These are phyloP conservation scores for Blastomyces parvus DNA, from an alignment of 2,329 filamentous ascomycete genomes.

Conservation along the genomic window DNA sequence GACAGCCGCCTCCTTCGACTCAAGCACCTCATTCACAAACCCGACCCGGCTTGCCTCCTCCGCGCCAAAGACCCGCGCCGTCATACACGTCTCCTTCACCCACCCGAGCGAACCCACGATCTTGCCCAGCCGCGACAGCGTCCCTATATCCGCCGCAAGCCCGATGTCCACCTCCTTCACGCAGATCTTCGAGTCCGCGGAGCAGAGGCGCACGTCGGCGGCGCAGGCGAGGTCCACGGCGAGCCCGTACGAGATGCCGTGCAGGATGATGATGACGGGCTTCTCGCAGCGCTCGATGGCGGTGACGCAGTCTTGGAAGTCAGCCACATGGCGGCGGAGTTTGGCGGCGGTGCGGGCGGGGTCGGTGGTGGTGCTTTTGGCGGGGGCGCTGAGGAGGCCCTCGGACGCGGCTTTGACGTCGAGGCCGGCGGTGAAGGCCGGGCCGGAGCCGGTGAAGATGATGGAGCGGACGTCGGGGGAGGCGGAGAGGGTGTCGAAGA, in stretches of 20 bases:
- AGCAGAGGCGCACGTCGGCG: constrained; percentile 36
- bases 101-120: constrained; percentile 38
- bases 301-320: constrained; percentile 71
- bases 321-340: constrained; percentile 59
- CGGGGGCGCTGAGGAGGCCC: constrained; percentile 34
- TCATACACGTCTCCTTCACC: constrained; percentile 42
- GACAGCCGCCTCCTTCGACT: constrained; percentile 52
- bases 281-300: constrained; percentile 82
- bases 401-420: constrained; percentile 65
- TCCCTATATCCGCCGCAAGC: constrained; percentile 41
- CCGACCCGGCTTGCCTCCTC: constrained; percentile 38
- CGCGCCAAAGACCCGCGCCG: constrained; percentile 35
- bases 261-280: constrained; percentile 73
- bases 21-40: constrained; percentile 35
- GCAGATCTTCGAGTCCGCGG: constrained; percentile 29
- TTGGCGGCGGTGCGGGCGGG: constrained; percentile 53
- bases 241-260: constrained; percentile 68
- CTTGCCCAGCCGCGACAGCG: constrained; percentile 39
- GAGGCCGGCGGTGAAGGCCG: constrained; percentile 77
- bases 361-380: constrained; percentile 38
- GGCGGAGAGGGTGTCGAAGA: constrained; percentile 63
- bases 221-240: constrained; percentile 54
- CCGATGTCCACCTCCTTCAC: constrained; percentile 45
- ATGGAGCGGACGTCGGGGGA: constrained; percentile 67
- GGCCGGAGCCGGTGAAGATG: constrained; percentile 70